Base-by-base conservation (phyloP, 805 yeast species). In the Lachancea lanzarotensis region DNA sequence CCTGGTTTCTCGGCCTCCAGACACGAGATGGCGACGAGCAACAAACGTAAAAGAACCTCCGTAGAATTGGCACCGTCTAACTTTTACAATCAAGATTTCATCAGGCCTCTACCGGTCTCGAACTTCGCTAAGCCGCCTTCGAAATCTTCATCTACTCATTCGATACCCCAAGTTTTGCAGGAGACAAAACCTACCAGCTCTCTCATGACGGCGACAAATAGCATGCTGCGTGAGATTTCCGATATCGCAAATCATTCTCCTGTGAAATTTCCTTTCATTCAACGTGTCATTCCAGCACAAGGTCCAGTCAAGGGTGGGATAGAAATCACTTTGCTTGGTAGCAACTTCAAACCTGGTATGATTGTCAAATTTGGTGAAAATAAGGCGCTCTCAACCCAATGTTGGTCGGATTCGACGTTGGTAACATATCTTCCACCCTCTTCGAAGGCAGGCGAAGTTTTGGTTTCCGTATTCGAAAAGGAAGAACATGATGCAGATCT, bases 241-340 rank as follows among this genome's bases (percentile, higher is more conserved):
- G 39, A 45, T n/a, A 19, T 45, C n/a, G 18, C 22, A 16, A 42
- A 25, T 2, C 12, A 36, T 4, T 16, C 45, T 26, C 60, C 30
- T 32, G 48, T 35, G 3, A 33, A 39, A 31, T 25, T 39, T 26
- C 95, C 95, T 1, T 60, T 74, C 0, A 82, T 91, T 43, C 91
- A 88, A 62, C 74, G 96, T 47, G 83, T 93, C 10, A 90, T 93
- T 46, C 99, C 99, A 1, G 83, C 95, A 0, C 93, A 86, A 62
- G 99, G 99, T 2, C 95, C 97, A 9, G 76, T 89, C 11, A 75
- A 96, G 51, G 99, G 99, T 52, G 99, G 98, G 15, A 82, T 90
- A 35, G 99, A 93, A 63, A 86, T 93, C 7, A 93, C 98, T 0
- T 68, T 93, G 40, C 70, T 93, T 36, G 98, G 98, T 2, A 75